Conservation (phyloP, 352 stramenopile species). For the Globisporangium nagaii region DNA sequence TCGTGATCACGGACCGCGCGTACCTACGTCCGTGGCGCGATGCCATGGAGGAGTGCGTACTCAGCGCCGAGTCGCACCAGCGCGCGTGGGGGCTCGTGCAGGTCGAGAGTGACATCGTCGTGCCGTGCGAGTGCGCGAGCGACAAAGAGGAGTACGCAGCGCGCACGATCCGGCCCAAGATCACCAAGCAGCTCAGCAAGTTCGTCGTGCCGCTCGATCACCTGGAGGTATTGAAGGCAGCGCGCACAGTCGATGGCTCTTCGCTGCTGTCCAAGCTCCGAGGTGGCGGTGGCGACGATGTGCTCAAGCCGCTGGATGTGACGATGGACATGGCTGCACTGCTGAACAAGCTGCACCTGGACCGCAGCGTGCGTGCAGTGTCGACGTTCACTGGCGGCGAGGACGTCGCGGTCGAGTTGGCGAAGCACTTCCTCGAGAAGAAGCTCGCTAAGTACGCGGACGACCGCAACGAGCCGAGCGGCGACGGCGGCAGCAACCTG, state of each 20-base stretch:
- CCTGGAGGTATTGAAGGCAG: constrained; percentile 20
- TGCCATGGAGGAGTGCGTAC: constrained; percentile 38
- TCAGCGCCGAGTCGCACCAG: constrained; percentile 19
- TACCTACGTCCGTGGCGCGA: constrained; percentile 60
- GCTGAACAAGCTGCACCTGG: constrained; percentile 50
- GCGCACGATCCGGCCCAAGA: constrained; percentile 97
- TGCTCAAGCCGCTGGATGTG: constrained; percentile 37
- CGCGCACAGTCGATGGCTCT: constrained; percentile 17
- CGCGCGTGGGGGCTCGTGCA: constrained; percentile 80
- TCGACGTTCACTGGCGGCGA: constrained; percentile 70
- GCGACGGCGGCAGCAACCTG: constrained; percentile 87
- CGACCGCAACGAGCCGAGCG: constrained; percentile 95
- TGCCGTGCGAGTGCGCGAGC: constrained; percentile 90
- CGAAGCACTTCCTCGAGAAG: constrained; percentile 87
- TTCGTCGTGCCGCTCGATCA: constrained; percentile 75
- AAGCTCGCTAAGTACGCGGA: constrained; percentile 68
- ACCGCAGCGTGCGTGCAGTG: constrained; percentile 52
- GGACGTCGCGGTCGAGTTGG: constrained; percentile 41
- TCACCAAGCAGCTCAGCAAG: constrained; percentile 87
- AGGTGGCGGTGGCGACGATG: background rate
- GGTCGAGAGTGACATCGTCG: constrained; percentile 97
- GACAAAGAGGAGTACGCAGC: constrained; percentile 96
- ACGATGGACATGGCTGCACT: constrained; percentile 26
- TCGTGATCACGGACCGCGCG: constrained; percentile 74
- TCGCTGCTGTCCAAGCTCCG: constrained; percentile 16